Conservation (phyloP, 2,329 filamentous ascomycete species). For the Sarocladium strictum region DNA sequence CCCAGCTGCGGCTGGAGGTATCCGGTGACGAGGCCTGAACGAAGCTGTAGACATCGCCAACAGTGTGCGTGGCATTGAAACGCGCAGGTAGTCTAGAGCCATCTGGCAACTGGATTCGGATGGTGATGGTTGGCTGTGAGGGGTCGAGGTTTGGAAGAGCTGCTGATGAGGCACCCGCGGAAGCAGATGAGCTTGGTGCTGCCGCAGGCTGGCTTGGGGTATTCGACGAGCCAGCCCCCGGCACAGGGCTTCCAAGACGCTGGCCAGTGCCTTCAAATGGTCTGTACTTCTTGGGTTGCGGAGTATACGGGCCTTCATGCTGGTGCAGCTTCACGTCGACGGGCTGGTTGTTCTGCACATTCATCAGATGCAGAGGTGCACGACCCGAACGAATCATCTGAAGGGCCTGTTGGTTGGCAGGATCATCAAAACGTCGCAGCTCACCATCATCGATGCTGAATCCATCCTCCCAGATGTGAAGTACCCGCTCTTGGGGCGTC, state of each 20-base stretch:
- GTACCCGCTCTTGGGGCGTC: slow-evolving; percentile 54
- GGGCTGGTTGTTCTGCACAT: slow-evolving; percentile 67
- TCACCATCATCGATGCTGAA: slow-evolving; percentile 81
- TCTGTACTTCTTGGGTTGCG: slow-evolving; percentile 68
- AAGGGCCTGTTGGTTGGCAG: slow-evolving; percentile 64
- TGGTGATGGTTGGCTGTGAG: slow-evolving; percentile 59
- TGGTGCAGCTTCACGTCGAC: slow-evolving; percentile 76
- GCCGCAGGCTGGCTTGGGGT: slow-evolving; percentile 15
- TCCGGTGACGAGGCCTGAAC: slow-evolving; percentile 58
- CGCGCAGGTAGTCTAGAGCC: slow-evolving; percentile 71
- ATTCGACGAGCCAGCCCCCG: slow-evolving; percentile 41
- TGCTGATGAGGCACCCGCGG: slow-evolving; percentile 20
- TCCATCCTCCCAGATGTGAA: slow-evolving; percentile 79
- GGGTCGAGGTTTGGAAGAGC: slow-evolving; percentile 46
- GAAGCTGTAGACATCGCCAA: slow-evolving; percentile 73
- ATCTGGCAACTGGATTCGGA: slow-evolving; percentile 74
- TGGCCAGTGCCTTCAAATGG: slow-evolving; percentile 69
- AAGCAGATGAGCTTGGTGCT: slow-evolving; percentile 27
- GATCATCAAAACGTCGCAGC: slow-evolving; percentile 73
- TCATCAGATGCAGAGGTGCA: slow-evolving; percentile 72
- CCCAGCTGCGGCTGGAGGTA: slow-evolving; percentile 56
- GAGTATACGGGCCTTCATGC: slow-evolving; percentile 64
- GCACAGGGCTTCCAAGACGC: slow-evolving; percentile 71
- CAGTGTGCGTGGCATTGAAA: slow-evolving; percentile 74
- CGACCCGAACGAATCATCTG: slow-evolving; percentile 71